These are phyloP conservation scores for Trichoderma sp. DNA, from an alignment of 2,329 filamentous ascomycete genomes.

Conservation along the genomic window DNA sequence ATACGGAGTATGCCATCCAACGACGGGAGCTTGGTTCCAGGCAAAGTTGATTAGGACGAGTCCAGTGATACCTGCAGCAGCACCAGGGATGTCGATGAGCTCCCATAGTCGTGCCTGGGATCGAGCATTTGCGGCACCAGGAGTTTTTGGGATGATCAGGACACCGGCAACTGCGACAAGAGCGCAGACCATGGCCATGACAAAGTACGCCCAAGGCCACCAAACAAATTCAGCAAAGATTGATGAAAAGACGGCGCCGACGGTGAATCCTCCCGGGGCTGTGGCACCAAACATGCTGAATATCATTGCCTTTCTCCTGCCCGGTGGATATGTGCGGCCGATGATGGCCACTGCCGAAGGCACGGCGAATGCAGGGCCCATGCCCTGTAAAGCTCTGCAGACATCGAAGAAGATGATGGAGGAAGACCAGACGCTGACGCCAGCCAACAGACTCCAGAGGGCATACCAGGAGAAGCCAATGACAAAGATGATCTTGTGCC, in stretches of 20 bases:
- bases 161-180: constrained; percentile 29
- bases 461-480: constrained; percentile 50
- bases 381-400: constrained; percentile 49
- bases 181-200: constrained; percentile 31
- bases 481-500: constrained; percentile 51
- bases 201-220: constrained; percentile 47
- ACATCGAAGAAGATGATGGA: constrained; percentile 41
- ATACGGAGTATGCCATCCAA: constrained; percentile 54
- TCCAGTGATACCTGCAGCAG: constrained; percentile 45
- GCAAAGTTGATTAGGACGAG: constrained; percentile 60
- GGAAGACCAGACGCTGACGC: constrained; percentile 37
- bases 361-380: constrained; percentile 54
- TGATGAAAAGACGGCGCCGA: constrained; percentile 31
- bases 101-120: constrained; percentile 20
- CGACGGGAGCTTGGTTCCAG: constrained; percentile 59
- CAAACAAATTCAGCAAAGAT: constrained; percentile 29
- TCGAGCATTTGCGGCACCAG: not conserved
- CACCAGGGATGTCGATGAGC: constrained; percentile 36
- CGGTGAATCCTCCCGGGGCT: constrained; percentile 33
- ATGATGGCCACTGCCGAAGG: constrained; percentile 58
- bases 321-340: constrained; percentile 47
- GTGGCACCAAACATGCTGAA: constrained; percentile 37
- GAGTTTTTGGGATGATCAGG: constrained; percentile 31
- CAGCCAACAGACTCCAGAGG: constrained; percentile 46
- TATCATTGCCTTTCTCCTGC: constrained; percentile 36